Evolutionary conservation across 2,329 filamentous ascomycete genomes (phyloP).

Genomic region (Alternaria dauci): DNA sequence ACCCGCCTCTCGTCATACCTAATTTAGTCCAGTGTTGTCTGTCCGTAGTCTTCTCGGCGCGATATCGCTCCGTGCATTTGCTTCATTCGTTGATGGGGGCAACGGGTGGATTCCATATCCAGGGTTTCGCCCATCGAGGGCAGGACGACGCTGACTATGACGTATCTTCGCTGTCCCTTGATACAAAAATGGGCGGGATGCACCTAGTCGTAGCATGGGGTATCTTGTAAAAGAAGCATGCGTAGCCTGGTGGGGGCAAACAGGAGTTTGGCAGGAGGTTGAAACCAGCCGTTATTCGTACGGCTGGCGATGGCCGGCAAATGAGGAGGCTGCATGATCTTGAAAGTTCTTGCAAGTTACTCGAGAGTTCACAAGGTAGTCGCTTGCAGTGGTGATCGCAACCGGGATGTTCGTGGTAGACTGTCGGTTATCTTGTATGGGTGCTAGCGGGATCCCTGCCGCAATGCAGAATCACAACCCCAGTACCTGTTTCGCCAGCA

Average conservation of each 20-base stretch:
- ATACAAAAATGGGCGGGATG: conserved; percentile 10
- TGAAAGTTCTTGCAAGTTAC: conserved; percentile 29
- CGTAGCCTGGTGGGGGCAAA: conserved; percentile 19
- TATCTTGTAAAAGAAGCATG: conserved; percentile 31
- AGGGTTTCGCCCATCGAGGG: conserved; percentile 30
- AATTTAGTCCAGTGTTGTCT: conserved; percentile 21
- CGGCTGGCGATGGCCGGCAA: conserved; percentile 18
- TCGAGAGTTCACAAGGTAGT: conserved; percentile 22
- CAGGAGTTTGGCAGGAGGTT: conserved; percentile 6
- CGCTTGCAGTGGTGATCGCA: conserved; percentile 20
- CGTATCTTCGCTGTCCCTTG: conserved; percentile 27
- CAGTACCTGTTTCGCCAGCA: conserved; percentile 27
- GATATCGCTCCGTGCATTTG: conserved; percentile 1
- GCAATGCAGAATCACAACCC: conserved; percentile 14
- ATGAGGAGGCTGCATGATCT: conserved; percentile 14
- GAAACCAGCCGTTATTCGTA: conserved; percentile 14
- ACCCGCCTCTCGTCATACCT: conserved; percentile 22
- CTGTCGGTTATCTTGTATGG: conserved; percentile 22
- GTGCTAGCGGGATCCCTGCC: conserved; percentile 39
- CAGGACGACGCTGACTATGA: conserved; percentile 35
- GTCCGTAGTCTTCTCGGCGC: conserved; percentile 13
- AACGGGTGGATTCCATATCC: conserved; percentile 26
- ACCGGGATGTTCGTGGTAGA: conserved; percentile 28
- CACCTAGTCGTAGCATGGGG: conserved; percentile 26
- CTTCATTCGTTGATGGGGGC: conserved; percentile 41